Evolutionary conservation across 1,284 basidiomycete genomes (phyloP).

Genomic region (Ceratobasidium sp.): DNA sequence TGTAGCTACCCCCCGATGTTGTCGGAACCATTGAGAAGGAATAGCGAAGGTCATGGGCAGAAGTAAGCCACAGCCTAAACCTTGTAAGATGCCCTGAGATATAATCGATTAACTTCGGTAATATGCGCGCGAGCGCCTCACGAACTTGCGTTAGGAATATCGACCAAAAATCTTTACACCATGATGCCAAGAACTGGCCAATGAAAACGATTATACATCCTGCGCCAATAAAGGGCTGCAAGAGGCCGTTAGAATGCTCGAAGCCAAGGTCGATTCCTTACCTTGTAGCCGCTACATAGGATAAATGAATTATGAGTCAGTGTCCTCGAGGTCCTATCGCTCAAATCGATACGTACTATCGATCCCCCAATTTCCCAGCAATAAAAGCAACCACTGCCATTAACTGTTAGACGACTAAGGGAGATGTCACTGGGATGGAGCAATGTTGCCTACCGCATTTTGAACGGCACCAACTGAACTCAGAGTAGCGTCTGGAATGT

Average conservation of each 20-base stretch:
- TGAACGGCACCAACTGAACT: conserved; percentile 47
- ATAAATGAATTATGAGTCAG: neutral
- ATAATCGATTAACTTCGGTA: neutral
- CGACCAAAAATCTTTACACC: conserved; percentile 52
- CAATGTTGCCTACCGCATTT: conserved; percentile 38
- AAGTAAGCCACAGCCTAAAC: conserved; percentile 23
- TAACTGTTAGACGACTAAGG: conserved; percentile 27
- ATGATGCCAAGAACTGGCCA: conserved; percentile 49
- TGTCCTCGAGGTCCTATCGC: neutral
- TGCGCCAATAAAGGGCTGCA: conserved; percentile 48
- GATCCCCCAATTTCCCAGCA: conserved; percentile 49
- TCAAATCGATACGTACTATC: conserved; percentile 45
- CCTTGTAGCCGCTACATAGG: conserved; percentile 38
- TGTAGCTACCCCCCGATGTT: conserved; percentile 51
- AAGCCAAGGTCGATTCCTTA: neutral
- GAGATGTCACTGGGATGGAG: neutral
- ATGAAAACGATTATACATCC: conserved; percentile 49
- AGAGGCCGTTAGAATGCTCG: neutral
- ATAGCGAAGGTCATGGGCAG: conserved; percentile 46
- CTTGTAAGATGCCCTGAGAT: conserved; percentile 31
- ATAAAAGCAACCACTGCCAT: conserved; percentile 49
- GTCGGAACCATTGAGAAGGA: conserved; percentile 53
- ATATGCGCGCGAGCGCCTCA: conserved; percentile 39
- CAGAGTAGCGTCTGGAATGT: conserved; percentile 42
- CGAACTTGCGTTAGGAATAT: conserved; percentile 52